Evolutionary conservation across 805 yeast species (phyloP).

Genomic region (Lipomyces sp.): DNA sequence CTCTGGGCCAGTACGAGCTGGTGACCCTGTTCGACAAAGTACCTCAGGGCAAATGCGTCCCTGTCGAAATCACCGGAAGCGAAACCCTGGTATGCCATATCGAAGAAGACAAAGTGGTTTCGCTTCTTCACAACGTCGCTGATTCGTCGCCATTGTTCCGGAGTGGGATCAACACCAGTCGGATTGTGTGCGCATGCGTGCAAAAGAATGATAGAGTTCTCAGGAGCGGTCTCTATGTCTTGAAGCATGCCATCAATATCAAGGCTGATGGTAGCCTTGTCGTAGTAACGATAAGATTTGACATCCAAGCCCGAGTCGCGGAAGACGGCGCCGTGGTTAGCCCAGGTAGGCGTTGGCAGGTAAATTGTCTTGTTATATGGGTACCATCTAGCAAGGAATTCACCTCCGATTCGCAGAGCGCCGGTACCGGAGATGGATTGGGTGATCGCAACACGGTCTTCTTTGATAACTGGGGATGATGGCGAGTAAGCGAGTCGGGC

Average conservation of each 20-base stretch:
- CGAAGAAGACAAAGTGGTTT: conserved; percentile 78
- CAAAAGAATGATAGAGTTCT: conserved; percentile 69
- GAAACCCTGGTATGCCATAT: conserved; percentile 95
- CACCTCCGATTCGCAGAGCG: conserved; percentile 83
- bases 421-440: conserved; percentile 97
- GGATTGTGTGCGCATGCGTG: conserved; percentile 99
- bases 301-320: conserved; percentile 68
- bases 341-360: conserved; percentile 92
- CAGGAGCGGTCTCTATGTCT: conserved; percentile 60
- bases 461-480: conserved; percentile 60
- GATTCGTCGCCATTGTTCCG: conserved; percentile 79
- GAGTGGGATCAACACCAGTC: conserved; percentile 89
- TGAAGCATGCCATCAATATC: conserved; percentile 66
- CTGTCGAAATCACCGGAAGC: conserved; percentile 80
- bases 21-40: conserved; percentile 51
- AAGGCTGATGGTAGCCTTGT: conserved; percentile 62
- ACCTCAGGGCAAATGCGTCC: conserved; percentile 65
- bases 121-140: conserved; percentile 63
- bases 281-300: conserved; percentile 72
- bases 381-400: conserved; percentile 69
- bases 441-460: conserved; percentile 73
- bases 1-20: conserved; percentile 74
- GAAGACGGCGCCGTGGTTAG: conserved; percentile 85
- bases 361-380: conserved; percentile 58
- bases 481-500: conserved; percentile 72